Evolutionary conservation across 2,329 filamentous ascomycete genomes (phyloP), one percentile per base, ranked within the genome.

Genomic region (Colletotrichum spaethianum): DNA sequence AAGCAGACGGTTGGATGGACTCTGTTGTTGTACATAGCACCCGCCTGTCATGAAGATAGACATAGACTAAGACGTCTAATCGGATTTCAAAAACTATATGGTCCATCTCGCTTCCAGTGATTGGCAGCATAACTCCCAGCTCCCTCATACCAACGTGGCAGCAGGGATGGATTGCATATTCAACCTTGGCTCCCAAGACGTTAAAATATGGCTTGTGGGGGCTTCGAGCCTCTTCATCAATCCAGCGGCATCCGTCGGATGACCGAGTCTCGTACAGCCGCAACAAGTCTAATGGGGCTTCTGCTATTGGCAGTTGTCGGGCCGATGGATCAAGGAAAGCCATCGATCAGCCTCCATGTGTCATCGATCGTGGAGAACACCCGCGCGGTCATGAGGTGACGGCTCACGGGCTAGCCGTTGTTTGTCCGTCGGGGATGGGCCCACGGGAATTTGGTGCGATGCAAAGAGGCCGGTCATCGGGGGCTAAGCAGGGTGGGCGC

Each of bases 31-130:
- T 73, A 73, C 61, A 73, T 71, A 73, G 38, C 70, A 62, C 36
- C 55, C 62, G 20, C 52, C 40, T 28, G 42, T 67, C 67, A 62
- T n/a, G 55, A 73, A 61, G 67, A 71, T 71, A 67, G 70, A 73
- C 33, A 66, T 65, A 57, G 67, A 71, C 67, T 36, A 71, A 65
- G 61, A 73, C 50, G 67, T 66, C 66, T 72, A 70, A 67, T 48
- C 69, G 26, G 44, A 72, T 71, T 66, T 71, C 67, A 67, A 44
- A 61, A 57, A 38, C 46, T n/a, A 28, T 38, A 38, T 11, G n/a
- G 9, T n/a, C 20, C 28, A 33, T 28, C 16, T 52, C 20, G 20
- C 42, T 12, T 33, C 9, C n/a, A 31, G 42, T 68, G 38, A 55
- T n/a, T 7, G 23, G 9, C 12, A 2, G 14, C 23, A 16, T 40